Evolutionary conservation across 2,329 filamentous ascomycete species (phyloP).

Genomic region (Arthrobotrys megalospora): DNA sequence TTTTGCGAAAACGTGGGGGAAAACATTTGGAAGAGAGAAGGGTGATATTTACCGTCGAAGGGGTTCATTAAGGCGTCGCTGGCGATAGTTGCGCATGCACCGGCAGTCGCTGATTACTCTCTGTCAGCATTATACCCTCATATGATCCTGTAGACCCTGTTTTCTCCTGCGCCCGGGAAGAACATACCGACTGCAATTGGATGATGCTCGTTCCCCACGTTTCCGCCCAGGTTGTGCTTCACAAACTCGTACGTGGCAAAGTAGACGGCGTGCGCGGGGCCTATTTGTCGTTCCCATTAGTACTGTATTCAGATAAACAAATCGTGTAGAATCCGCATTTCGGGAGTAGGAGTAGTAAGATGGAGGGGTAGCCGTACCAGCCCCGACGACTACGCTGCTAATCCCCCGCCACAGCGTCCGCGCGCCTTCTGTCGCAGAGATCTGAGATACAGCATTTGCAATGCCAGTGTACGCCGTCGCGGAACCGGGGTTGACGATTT

Average conservation of each 20-base stretch:
- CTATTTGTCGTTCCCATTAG: conserved; percentile 70
- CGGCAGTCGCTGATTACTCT: conserved; percentile 80
- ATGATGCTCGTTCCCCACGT: conserved; percentile 85
- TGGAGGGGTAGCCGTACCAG: conserved; percentile 75
- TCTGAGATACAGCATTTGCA: conserved; percentile 91
- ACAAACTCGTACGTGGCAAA: conserved; percentile 98
- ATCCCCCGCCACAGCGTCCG: conserved; percentile 95
- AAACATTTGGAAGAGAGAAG: not conserved
- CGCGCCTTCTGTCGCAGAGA: conserved; percentile 89
- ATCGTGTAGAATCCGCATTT: conserved; percentile 28
- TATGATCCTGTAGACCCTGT: conserved; percentile 43
- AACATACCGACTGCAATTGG: conserved; percentile 88
- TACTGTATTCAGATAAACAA: conserved; percentile 9
- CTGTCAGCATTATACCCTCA: conserved; percentile 44
- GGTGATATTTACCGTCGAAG: conserved; percentile 83
- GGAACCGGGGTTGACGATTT: conserved; percentile 88
- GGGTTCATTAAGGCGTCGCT: conserved; percentile 99
- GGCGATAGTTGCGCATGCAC: conserved; percentile 93
- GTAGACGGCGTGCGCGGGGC: conserved; percentile 96
- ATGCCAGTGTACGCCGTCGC: conserved; percentile 89
- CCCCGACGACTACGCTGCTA: conserved; percentile 94
- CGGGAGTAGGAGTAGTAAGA: not conserved
- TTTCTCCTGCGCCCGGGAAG: not conserved
- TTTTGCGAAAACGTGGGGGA: conserved; percentile 20
- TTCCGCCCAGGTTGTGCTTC: conserved; percentile 95